Percentiles rank a stretch among this genome's conserved stretches.
Evolutionary conservation across 768 basidiomycete species (phyloP).

Genomic region (Phanerochaete sordida): DNA sequence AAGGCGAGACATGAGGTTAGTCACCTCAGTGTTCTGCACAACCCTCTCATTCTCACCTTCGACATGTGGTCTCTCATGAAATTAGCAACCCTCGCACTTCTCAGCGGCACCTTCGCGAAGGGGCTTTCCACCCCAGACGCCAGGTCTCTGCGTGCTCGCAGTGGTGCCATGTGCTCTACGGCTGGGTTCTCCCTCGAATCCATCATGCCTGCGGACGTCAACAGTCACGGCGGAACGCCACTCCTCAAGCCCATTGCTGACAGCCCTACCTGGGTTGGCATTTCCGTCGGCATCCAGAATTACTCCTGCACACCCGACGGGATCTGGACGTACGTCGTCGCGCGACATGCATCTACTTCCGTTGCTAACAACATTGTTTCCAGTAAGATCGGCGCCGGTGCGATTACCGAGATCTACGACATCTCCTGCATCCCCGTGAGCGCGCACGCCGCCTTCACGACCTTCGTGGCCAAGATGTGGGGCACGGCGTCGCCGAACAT

Average conservation of each 20-base stretch:
- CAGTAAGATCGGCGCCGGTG: conserved; percentile 5
- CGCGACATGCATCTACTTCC: conserved; percentile 2
- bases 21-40: too few species aligned
- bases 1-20: too few species aligned
- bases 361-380: neutral
- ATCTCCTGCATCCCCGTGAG: conserved; percentile 43
- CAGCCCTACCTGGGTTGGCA: conserved; percentile 31
- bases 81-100: too few species aligned
- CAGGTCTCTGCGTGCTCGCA: too few species aligned
- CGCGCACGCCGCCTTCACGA: conserved; percentile 27
- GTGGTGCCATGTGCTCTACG: neutral
- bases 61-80: too few species aligned
- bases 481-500: conserved; percentile 13
- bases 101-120: too few species aligned
- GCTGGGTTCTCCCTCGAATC: neutral
- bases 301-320: conserved; percentile 39
- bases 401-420: conserved; percentile 54
- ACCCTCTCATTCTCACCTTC: too few species aligned
- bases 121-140: too few species aligned
- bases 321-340: conserved; percentile 33
- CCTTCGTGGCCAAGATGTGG: conserved; percentile 31
- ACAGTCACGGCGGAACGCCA: conserved; percentile 17
- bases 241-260: conserved; percentile 29
- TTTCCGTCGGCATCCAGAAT: conserved; percentile 44
- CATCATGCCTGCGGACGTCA: neutral